Conservation (phyloP, 2,329 filamentous ascomycete species). For the Alternaria novae-zelandiae region DNA sequence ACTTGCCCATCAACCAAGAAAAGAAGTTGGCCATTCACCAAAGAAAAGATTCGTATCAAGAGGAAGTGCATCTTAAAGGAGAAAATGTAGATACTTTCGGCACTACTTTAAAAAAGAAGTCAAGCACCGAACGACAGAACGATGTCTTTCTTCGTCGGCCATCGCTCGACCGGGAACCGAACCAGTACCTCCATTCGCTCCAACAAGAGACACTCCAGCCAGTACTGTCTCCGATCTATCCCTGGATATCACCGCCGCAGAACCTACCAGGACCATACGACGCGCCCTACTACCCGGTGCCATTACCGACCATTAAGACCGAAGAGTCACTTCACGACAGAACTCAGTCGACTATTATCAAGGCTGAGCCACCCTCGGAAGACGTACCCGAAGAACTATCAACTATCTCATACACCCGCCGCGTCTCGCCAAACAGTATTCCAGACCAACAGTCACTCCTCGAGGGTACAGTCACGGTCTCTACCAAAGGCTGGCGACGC, state of each 20-base stretch:
- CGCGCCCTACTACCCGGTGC: slow-evolving; percentile 43
- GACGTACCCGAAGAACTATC: slow-evolving; percentile 1
- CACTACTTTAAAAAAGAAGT: neutral
- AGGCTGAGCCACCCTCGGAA: slow-evolving; percentile 9
- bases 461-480: slow-evolving; percentile 35
- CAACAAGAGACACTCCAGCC: slow-evolving; percentile 23
- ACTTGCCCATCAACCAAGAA: neutral
- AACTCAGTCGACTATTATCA: slow-evolving; percentile 8
- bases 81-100: neutral
- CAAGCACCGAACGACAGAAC: neutral
- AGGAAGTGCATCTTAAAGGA: neutral
- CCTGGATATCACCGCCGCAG: slow-evolving; percentile 42
- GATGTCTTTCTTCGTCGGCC: neutral
- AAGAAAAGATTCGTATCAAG: slow-evolving; percentile 7
- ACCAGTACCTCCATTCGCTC: slow-evolving; percentile 20
- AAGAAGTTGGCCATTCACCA: neutral
- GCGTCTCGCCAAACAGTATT: slow-evolving; percentile 32
- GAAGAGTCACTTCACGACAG: slow-evolving; percentile 16
- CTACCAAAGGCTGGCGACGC: slow-evolving; percentile 41
- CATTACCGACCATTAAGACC: slow-evolving; percentile 32
- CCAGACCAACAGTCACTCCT: slow-evolving; percentile 19
- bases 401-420: slow-evolving; percentile 32
- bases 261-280: slow-evolving; percentile 45
- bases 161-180: slow-evolving; percentile 4
- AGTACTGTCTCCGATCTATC: slow-evolving; percentile 34